Evolutionary conservation across 176 grass and related monocot species (phyloP).

Genomic region (Avena atlantica): DNA sequence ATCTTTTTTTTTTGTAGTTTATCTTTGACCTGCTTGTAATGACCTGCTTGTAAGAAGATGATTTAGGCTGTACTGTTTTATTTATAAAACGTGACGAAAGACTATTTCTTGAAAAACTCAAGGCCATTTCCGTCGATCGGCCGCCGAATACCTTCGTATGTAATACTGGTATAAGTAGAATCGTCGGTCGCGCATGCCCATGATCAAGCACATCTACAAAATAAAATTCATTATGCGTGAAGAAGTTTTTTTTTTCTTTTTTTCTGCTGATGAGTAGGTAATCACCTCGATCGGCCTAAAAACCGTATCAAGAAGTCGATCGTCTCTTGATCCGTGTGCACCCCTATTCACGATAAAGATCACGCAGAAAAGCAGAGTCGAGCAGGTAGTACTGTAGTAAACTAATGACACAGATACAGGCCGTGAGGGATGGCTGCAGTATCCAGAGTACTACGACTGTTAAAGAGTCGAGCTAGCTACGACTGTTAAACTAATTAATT

Average conservation of each 20-base stretch:
- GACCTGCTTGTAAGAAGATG: too few relatives aligned
- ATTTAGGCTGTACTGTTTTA: too few relatives aligned
- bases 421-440: neutral
- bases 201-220: neutral
- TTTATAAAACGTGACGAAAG: too few relatives aligned
- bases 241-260: neutral
- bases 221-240: neutral
- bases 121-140: too few relatives aligned
- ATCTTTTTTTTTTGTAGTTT: too few relatives aligned
- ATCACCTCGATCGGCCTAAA: neutral
- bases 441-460: neutral
- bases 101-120: too few relatives aligned
- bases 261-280: neutral
- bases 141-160: too few relatives aligned
- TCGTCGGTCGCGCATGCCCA: neutral
- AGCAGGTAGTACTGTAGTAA: slow-evolving; percentile 34
- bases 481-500: neutral
- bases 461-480: neutral
- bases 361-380: neutral
- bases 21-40: too few relatives aligned
- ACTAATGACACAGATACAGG: neutral
- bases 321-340: slow-evolving; percentile 32
- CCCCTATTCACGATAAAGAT: slow-evolving; percentile 50
- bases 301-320: neutral
- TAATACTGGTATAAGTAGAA: neutral